These are phyloP conservation scores for Trypethelium eluteriae DNA, from an alignment of 495 filamentous ascomycete species.

Conservation along the genomic window DNA sequence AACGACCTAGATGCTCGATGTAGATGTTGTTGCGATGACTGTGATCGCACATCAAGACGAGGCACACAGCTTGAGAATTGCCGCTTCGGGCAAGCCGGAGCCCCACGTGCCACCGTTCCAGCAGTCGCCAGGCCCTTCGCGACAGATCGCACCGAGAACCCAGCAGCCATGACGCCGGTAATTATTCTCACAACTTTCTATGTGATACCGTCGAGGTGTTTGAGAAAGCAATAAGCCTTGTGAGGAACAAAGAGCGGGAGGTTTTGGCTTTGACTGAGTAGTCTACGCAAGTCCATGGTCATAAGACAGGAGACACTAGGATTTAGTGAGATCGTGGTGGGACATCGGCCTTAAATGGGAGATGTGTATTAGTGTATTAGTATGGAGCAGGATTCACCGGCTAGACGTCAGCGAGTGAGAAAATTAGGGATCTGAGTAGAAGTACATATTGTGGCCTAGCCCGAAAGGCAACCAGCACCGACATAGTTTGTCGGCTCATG, in stretches of 20 bases:
- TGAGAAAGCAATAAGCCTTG: not conserved
- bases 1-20: conserved; percentile 15
- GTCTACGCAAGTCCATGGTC: not conserved
- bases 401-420: conserved; percentile 4
- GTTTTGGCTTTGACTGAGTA: not conserved
- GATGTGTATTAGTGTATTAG: not conserved
- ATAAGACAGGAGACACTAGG: not conserved
- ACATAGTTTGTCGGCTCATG: not conserved
- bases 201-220: not conserved
- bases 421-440: not conserved
- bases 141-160: not conserved
- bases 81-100: conserved; percentile 4
- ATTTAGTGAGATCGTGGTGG: not conserved
- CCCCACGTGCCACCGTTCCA: not conserved
- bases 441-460: not conserved
- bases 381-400: conserved; percentile 7
- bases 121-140: not conserved
- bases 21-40: not conserved
- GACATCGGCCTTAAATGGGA: not conserved
- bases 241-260: not conserved
- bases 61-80: conserved; percentile 5
- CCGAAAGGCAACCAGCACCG: not conserved
- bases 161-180: not conserved
- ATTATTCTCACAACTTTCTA: not conserved
- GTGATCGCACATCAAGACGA: not conserved